Base-by-base conservation (phyloP, 495 filamentous ascomycete species). In the Neurospora sp. region DNA sequence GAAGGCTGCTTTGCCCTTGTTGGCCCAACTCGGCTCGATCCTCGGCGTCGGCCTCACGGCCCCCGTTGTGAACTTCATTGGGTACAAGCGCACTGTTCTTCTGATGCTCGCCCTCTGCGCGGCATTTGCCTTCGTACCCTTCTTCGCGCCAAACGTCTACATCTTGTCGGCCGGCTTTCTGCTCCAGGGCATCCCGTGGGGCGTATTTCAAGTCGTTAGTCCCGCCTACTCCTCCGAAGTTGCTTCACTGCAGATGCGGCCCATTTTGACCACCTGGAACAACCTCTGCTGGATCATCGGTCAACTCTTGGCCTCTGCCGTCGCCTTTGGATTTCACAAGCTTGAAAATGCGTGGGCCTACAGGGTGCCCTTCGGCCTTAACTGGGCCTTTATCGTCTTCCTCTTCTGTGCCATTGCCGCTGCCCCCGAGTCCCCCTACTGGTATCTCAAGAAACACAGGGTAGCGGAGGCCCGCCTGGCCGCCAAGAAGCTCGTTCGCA, bases 361-460 rank as follows among this genome's bases (percentile, higher is more conserved):
- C 79, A 82, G 87, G 10, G 86, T 79, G 73, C 89, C 89, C 0
- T 90, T 89, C 72, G 87, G 83, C n/a, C 48, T 91, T 41, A 89
- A 92, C 77, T 93, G 90, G 90, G 85, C 91, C 78, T 92, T 89
- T 86, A 87, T 87, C 0, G 72, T 87, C 40, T 85, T 89, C 0
- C 81, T 93, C n/a, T 79, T 89, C 69, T 84, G 90, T 73, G 89
- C 84, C 39, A 87, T 89, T 27, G 82, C 79, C 48, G 84, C 92
- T 40, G 90, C 90, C 1, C 92, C 92, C 0, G 92, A 94, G 78
- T 91, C 88, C 0, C 92, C 92, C 0, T 93, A 91, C 88, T 93
- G 91, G 91, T 83, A 92, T 41, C 86, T 93, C 42, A 86, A 90
- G 9, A 86, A 87, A 69, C 85, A 85, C 16, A 80, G 84, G 14